A percentile compares a stretch with the other conserved stretches of the same genome.
These are phyloP conservation scores for Pneumocystis canis DNA, from an alignment of 1,139 yeast genomes.

Conservation along the genomic window DNA sequence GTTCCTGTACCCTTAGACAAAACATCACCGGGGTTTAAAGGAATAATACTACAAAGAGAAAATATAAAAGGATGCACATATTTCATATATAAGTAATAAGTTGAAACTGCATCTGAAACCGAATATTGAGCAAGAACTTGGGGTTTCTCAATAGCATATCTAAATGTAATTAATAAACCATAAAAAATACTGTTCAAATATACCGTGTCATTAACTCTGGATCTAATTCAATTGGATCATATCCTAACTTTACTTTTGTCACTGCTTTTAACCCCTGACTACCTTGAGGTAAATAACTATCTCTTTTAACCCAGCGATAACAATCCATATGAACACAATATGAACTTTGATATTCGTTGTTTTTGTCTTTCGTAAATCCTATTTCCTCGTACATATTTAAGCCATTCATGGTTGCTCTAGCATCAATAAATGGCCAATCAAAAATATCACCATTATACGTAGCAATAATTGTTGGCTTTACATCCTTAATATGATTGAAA, in stretches of 20 bases:
- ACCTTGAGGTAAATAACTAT: slow-evolving; percentile 93
- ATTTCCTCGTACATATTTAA: slow-evolving; percentile 83
- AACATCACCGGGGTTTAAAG: slow-evolving; percentile 92
- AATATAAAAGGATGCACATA: slow-evolving; percentile 95
- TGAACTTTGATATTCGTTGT: slow-evolving; percentile 83
- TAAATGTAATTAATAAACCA: neutral
- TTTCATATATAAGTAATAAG: slow-evolving; percentile 87
- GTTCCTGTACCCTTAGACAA: slow-evolving; percentile 97
- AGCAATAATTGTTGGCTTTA: slow-evolving; percentile 83
- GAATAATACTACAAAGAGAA: slow-evolving; percentile 88
- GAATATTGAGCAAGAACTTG: slow-evolving; percentile 89
- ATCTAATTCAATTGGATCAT: slow-evolving; percentile 89
- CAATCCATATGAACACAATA: slow-evolving; percentile 97
- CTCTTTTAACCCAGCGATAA: slow-evolving; percentile 97
- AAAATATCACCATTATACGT: slow-evolving; percentile 97
- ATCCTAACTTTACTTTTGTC: slow-evolving; percentile 87
- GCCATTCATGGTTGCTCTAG: slow-evolving; percentile 69
- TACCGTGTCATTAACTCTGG: slow-evolving; percentile 93
- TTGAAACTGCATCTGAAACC: slow-evolving; percentile 98
- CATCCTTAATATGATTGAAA: slow-evolving; percentile 81
- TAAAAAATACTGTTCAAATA: neutral
- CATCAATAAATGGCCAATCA: slow-evolving; percentile 98
- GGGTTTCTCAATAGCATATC: slow-evolving; percentile 82
- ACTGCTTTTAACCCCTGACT: slow-evolving; percentile 97
- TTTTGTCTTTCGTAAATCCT: slow-evolving; percentile 80